These are phyloP conservation scores for Camelina sativa DNA, from an alignment of 345 rosid species.

Conservation along the genomic window DNA sequence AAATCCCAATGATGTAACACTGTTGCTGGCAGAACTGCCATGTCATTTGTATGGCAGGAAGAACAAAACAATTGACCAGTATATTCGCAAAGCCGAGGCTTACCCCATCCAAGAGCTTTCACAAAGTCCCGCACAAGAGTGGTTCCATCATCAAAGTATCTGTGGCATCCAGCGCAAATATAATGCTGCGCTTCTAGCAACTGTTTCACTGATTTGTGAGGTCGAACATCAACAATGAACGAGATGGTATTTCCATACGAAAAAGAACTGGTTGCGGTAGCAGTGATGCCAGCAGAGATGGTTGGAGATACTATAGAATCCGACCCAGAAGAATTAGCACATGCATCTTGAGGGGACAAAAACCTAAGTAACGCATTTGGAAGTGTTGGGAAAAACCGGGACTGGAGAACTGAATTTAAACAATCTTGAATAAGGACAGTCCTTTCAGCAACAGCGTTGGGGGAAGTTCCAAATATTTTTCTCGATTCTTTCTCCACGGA, in stretches of 20 bases:
- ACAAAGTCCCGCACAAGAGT: slow-evolving; percentile 75
- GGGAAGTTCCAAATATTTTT: slow-evolving; percentile 84
- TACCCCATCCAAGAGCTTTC: slow-evolving; percentile 88
- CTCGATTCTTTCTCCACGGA: slow-evolving; percentile 81
- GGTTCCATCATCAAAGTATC: slow-evolving; percentile 76
- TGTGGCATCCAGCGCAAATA: slow-evolving; percentile 91
- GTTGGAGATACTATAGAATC: slow-evolving; percentile 48
- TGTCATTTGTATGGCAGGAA: slow-evolving; percentile 84
- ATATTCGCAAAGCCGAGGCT: slow-evolving; percentile 89
- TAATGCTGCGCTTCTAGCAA: slow-evolving; percentile 86
- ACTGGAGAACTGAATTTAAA: slow-evolving; percentile 66
- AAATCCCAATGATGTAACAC: slow-evolving; percentile 97
- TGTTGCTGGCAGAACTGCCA: slow-evolving; percentile 87
- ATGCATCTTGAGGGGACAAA: slow-evolving; percentile 73
- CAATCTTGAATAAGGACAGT: slow-evolving; percentile 89
- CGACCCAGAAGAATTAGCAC: slow-evolving; percentile 55
- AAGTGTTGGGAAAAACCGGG: slow-evolving; percentile 57
- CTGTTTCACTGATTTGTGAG: slow-evolving; percentile 73
- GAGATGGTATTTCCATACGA: slow-evolving; percentile 85
- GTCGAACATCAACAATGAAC: slow-evolving; percentile 71
- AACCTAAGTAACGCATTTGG: slow-evolving; percentile 76
- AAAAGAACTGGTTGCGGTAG: slow-evolving; percentile 48
- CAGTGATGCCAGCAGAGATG: slow-evolving; percentile 31
- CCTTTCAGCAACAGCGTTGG: slow-evolving; percentile 82
- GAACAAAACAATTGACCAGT: slow-evolving; percentile 91